Base-by-base conservation (phyloP, 768 basidiomycete species). In the Lactarius trivialis region DNA sequence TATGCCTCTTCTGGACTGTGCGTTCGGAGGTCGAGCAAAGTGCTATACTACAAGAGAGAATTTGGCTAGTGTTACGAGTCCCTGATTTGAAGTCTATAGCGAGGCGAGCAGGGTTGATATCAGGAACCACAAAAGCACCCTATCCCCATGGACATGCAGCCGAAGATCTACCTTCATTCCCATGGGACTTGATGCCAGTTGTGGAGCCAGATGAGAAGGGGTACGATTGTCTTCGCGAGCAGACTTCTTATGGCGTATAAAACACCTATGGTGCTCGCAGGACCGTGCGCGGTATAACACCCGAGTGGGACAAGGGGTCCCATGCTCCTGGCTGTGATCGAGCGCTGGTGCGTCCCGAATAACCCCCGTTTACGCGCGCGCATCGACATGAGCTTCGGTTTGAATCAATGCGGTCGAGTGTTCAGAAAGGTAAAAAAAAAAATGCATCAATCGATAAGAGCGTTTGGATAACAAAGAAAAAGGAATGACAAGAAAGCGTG, bases 391-490 rank as follows among this genome's bases (percentile, higher is more conserved):
- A 60, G 33, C 21, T 8, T 56, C 19, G 32, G 17, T 50, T 39
- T 63, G 17, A 17, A 39, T 14, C 30, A 51, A 28, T 32, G 45
- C 36, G 43, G 34, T 26, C 28, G 26, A 7, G 52, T 30, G 24
- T 58, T 58, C 56, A 45, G 43, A 58, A 58, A 63, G 48, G 54
- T 26, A 54, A 49, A 55, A 56, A 33, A 54, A 49, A 55, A 56
- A 33, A 9, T 49, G 54, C n/a, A 52, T 34, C n/a, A 3, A 59
- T 63, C 58, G 63, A 64, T 64, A 60, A 64, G 58, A 50, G 21
- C 4, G 17, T 39, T n/a, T 26, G 11, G 30, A 45, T n/a, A 24
- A 45, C 21, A 9, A 12, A 12, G 24, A 26, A 30, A 37, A 26
- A n/a, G n/a, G n/a, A n/a, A n/a, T n/a, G n/a, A n/a, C n/a, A n/a